Conservation (phyloP, 768 basidiomycete genomes). For the Atractiella rhizophila region DNA sequence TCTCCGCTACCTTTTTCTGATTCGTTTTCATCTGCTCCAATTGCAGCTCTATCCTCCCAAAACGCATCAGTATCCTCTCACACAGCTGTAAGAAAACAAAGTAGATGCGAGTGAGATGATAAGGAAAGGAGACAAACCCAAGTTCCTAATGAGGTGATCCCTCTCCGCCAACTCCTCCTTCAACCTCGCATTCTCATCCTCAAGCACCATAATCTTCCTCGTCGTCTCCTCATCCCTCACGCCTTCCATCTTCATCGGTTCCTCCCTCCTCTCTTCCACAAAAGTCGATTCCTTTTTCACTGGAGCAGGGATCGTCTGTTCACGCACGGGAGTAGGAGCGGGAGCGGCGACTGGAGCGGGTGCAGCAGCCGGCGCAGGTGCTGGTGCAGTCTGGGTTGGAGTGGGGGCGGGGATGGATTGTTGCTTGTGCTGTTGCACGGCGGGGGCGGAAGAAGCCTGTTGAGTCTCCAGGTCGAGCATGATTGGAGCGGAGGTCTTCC, state of each 20-base stretch:
- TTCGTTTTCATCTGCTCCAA: conserved; percentile 4
- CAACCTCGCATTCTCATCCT: conserved; percentile 39
- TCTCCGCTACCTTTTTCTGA: conserved; percentile 2
- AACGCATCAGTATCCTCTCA: too few relatives aligned
- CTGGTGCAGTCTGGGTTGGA: conserved; percentile 19
- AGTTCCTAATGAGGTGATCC: conserved; percentile 48
- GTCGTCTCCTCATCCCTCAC: background rate
- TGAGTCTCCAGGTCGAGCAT: conserved; percentile 43
- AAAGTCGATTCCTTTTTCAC: conserved; percentile 5
- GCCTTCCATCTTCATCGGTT: conserved; percentile 1
- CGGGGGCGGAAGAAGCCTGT: conserved; percentile 14
- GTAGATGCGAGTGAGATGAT: too few relatives aligned
- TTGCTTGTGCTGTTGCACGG: conserved; percentile 11
- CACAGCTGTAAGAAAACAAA: too few relatives aligned
- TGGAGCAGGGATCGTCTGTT: conserved; percentile 7
- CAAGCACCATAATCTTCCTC: conserved; percentile 17
- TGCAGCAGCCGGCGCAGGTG: conserved; percentile 18
- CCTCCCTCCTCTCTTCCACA: conserved; percentile 3
- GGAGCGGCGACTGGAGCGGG: conserved; percentile 18
- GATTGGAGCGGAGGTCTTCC: conserved; percentile 53
- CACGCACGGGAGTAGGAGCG: conserved; percentile 21
- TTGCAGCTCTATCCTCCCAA: conserved; percentile 6
- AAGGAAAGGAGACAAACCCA: conserved; percentile 43
- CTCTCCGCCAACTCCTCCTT: conserved; percentile 47
- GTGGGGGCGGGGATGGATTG: conserved; percentile 19